Evolutionary conservation across 345 rosid species (phyloP).

Genomic region (Adansonia digitata): DNA sequence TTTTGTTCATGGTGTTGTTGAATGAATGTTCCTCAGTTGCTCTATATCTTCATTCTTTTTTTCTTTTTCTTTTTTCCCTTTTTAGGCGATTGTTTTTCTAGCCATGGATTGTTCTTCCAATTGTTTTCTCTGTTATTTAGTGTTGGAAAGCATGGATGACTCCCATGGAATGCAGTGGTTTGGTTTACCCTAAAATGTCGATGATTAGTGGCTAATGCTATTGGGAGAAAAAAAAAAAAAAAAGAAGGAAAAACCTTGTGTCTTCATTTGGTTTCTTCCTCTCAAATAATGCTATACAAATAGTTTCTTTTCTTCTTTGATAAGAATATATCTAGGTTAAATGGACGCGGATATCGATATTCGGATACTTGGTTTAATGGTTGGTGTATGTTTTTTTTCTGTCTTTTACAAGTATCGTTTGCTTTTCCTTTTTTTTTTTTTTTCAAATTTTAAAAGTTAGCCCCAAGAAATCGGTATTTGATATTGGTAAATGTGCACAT

Average conservation of each 20-base stretch:
- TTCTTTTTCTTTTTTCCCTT: not conserved
- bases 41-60: conserved; percentile 30
- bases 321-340: no score
- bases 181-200: not conserved
- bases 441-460: no score
- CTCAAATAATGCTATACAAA: not conserved
- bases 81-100: not conserved
- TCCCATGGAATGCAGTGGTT: not conserved
- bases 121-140: conserved; percentile 31
- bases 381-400: no score
- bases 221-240: not conserved
- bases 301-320: not conserved
- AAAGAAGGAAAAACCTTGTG: not conserved
- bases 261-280: not conserved
- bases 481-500: no score
- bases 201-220: not conserved
- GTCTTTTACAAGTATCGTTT: no score
- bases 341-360: no score
- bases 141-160: conserved; percentile 31
- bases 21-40: conserved; percentile 14
- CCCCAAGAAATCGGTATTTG: no score
- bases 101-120: conserved; percentile 4
- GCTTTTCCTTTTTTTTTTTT: no score
- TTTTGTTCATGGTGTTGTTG: not conserved
- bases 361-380: no score